A percentile compares a stretch with the other conserved stretches of the same genome.
Conservation (phyloP, 2,329 filamentous ascomycete genomes). For the Trichoderma asperellum region DNA sequence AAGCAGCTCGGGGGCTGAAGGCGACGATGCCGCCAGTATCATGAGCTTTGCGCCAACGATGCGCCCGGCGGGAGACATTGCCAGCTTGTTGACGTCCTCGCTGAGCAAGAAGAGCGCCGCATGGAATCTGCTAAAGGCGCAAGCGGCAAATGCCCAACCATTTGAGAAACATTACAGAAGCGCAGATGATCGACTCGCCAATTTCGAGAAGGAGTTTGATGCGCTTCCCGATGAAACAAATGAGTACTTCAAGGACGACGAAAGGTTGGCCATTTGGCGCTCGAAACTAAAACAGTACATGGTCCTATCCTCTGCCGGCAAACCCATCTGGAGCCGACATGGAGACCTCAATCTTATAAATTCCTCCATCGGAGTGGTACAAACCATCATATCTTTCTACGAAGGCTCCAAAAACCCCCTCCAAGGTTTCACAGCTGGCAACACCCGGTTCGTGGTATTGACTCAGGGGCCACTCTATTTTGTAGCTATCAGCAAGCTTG, state of each 20-base stretch:
- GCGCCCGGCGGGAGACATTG: constrained; percentile 70
- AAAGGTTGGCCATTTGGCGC: constrained; percentile 76
- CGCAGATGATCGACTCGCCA: constrained; percentile 59
- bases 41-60: constrained; percentile 67
- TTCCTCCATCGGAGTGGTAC: constrained; percentile 90
- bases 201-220: constrained; percentile 80
- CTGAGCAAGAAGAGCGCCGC: constrained; percentile 67
- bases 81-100: constrained; percentile 78
- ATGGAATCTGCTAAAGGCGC: constrained; percentile 68
- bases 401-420: constrained; percentile 78
- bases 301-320: constrained; percentile 92
- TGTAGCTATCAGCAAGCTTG: constrained; percentile 86
- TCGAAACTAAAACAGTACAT: constrained; percentile 96
- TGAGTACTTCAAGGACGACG: constrained; percentile 54
- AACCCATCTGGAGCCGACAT: constrained; percentile 95
- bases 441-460: constrained; percentile 81
- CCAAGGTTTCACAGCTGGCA: constrained; percentile 83
- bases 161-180: constrained; percentile 59
- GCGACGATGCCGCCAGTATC: constrained; percentile 67
- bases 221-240: constrained; percentile 62
- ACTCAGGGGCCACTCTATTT: constrained; percentile 89
- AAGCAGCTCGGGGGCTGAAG: constrained; percentile 49
- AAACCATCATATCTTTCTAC: constrained; percentile 98
- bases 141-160: constrained; percentile 61
- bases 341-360: constrained; percentile 89